Base-by-base conservation (phyloP, 805 yeast species). In the Wickerhamiella parazyma region DNA sequence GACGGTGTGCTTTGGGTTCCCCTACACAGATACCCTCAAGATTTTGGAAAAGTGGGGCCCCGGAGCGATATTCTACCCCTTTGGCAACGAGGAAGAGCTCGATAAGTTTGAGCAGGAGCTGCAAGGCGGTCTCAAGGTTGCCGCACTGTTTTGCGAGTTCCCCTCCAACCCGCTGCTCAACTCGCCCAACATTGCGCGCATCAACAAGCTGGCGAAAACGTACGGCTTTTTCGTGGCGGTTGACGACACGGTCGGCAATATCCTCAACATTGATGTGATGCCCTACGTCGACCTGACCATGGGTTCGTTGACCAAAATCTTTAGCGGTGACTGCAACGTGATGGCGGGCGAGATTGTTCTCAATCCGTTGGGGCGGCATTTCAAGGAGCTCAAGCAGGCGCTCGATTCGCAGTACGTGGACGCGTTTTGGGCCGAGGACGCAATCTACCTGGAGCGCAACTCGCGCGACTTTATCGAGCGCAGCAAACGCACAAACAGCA, bases 211-310 rank as follows among this genome's bases (percentile, higher is more conserved):
- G 44, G 76, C 94, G 3, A 74, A 74, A 47, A 67, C 78, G 51
- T 82, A 71, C 63, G 70, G 72, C 2, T 91, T 91, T 62, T 77
- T 78, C 12, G 75, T 91, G 26, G 82, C 83, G 14, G 80, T 91
- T 33, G 98, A 91, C 63, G 98, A 91, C 57, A 91, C 97, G 1
- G 81, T 87, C 18, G 96, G 96, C 12, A 91, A 91, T 55, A 79
- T 85, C 56, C 69, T 81, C 48, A 91, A 91, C 61, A 72, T 86
- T 40, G 81, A 84, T 51, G 81, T 81, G 4, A 66, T 85, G 45
- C 80, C 84, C 17, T 80, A 74, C 58, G 78, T 84, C n/a, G 99
- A 91, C 60, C 71, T 87, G 40, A 80, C 83, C 12, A 91, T 79
- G 26, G 74, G 89, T 25, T 84, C 95, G 7, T 68, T 91, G 48